Percentiles rank a stretch among this genome's conserved stretches.
These are phyloP conservation scores for Zygnema circumcarinatum DNA, from an alignment of 139 green algal species.

Conservation along the genomic window DNA sequence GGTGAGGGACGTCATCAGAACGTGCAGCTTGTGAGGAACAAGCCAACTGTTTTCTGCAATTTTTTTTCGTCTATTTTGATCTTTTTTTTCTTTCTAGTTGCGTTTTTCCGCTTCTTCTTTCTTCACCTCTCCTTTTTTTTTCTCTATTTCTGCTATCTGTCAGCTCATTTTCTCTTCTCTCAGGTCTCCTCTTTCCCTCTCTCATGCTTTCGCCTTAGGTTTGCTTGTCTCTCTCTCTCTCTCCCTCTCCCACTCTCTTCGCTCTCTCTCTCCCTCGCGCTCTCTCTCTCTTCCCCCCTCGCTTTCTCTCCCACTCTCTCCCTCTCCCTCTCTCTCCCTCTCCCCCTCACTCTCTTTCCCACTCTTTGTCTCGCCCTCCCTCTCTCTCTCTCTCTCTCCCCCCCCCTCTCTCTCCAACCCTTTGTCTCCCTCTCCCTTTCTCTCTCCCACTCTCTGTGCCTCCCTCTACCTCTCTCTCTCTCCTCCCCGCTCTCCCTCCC, in stretches of 20 bases:
- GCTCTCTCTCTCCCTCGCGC: background rate
- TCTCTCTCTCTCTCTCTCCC: slow-evolving; percentile 30
- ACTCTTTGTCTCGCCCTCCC: slow-evolving; percentile 32
- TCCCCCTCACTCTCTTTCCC: background rate
- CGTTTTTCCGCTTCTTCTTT: background rate
- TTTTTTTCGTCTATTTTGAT: background rate
- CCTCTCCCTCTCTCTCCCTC: background rate
- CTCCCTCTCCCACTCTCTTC: slow-evolving; percentile 38
- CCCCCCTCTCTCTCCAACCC: slow-evolving; percentile 17
- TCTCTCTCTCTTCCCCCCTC: background rate
- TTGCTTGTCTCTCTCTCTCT: slow-evolving; percentile 24
- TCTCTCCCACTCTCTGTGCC: too few relatives aligned
- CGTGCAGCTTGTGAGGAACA: background rate
- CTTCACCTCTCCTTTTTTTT: background rate
- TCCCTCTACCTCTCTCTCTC: too few relatives aligned
- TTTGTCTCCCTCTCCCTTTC: too few relatives aligned
- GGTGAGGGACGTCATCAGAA: background rate
- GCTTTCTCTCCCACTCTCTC: background rate
- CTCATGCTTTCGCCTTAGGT: slow-evolving; percentile 16
- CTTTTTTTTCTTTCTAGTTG: background rate
- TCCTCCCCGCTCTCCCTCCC: too few relatives aligned
- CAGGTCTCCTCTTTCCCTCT: slow-evolving; percentile 10
- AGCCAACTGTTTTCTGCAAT: background rate
- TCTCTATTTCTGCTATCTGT: too few relatives aligned
- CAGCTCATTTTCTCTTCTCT: background rate